phyloP scores from a whole-genome alignment of 345 rosid species.

The Citrus sinensis region DNA sequence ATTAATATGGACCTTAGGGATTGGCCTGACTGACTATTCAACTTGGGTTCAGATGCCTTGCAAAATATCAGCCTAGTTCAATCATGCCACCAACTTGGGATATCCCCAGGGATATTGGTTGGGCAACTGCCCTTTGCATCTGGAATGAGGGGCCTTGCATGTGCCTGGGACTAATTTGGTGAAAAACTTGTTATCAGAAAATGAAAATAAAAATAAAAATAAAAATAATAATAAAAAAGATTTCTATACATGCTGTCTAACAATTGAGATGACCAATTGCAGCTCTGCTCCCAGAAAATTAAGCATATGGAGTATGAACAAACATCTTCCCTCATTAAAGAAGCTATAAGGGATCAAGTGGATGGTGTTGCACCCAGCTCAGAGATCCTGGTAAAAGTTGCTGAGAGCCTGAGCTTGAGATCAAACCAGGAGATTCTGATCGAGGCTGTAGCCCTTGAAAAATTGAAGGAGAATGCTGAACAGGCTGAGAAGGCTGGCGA shows the following conservation, averaged over 20 bases:
- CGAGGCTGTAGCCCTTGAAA: conserved; percentile 93
- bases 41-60: background rate
- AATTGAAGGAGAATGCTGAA: conserved; percentile 89
- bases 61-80: background rate
- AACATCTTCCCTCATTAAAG: conserved; percentile 55
- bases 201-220: background rate
- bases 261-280: conserved; percentile 33
- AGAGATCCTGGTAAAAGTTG: conserved; percentile 64
- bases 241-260: conserved; percentile 16
- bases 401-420: conserved; percentile 66
- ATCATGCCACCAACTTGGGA: background rate
- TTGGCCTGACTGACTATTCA: background rate
- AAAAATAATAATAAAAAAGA: background rate
- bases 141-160: background rate
- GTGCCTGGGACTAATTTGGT: background rate
- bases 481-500: conserved; percentile 77
- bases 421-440: conserved; percentile 90
- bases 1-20: background rate
- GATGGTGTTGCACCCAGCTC: conserved; percentile 58
- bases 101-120: background rate
- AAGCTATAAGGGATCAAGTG: conserved; percentile 54
- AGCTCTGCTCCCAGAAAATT: conserved; percentile 65
- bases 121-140: background rate
- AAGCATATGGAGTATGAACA: conserved; percentile 56
- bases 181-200: background rate